Evolutionary conservation across 768 basidiomycete species (phyloP), one percentile per base, ranked within the genome.

Genomic region (Amanita pallidorosea): DNA sequence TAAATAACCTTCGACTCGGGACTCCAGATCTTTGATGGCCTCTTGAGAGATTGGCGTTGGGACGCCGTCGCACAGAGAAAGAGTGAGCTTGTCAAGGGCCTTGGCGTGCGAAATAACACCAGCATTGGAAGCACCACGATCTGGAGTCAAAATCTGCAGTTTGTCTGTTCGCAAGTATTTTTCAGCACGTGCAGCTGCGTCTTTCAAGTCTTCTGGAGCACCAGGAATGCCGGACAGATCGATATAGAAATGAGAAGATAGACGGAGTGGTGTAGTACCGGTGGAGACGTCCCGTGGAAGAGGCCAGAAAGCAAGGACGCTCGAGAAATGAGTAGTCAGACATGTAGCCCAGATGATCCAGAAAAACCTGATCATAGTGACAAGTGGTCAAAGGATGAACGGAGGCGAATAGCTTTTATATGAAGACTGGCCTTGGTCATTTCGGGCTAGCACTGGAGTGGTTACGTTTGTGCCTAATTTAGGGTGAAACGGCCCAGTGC

Each of bases 1-100:
- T 1, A 65, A 68, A 65, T 88, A 88, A 2, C 69, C 68, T 64
- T 90, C 86, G 45, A 72, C 69, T 41, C 83, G 69, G n/a, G 67
- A 68, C 53, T 72, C 75, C 7, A 82, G 53, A 7, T 71, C 68
- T 20, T 63, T 65, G 20, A 77, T 66, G 4, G 81, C 73, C 54
- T 83, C 80, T 29, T 73, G 66, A 2, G 77, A 68, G 54, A 88
- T 81, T 45, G 70, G 67, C 53, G 69, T 70, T 31, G 68, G 63
- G 15, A 61, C 54, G 8, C 54, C 62, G n/a, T 57, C 54, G 5
- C 59, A 59, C n/a, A 81, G 66, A 18, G 66, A 65, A 18, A 85
- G 58, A 13, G 65, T 71, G 35, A 85, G 66, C 6, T 67, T 64
- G 11, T 63, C 54, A 23, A 85, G 67, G 2, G 61, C 53, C 40